A percentile compares a stretch with the other conserved stretches of the same genome.
These are phyloP conservation scores for Hypoxylon sp. DNA, from an alignment of 2,329 filamentous ascomycete species.

Conservation along the genomic window DNA sequence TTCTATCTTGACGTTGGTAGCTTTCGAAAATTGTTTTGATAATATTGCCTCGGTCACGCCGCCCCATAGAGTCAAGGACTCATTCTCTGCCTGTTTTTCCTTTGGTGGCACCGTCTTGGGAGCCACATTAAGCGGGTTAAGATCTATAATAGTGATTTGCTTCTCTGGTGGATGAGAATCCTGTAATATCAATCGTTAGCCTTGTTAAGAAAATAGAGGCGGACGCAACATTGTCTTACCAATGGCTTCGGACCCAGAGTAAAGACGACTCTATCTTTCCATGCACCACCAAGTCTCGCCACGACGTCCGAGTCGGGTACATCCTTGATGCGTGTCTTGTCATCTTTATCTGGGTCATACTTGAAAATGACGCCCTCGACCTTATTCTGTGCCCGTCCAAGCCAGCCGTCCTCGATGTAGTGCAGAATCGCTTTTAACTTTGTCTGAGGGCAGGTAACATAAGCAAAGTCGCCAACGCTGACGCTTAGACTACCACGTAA, in stretches of 20 bases:
- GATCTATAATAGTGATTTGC: conserved; percentile 85
- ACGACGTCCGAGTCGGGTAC: conserved; percentile 89
- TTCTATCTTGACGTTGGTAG: conserved; percentile 89
- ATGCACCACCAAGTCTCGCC: conserved; percentile 85
- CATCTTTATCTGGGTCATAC: conserved; percentile 89
- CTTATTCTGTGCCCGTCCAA: conserved; percentile 91
- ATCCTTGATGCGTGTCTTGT: conserved; percentile 83
- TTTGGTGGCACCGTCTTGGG: conserved; percentile 84
- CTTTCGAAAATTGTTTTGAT: conserved; percentile 84
- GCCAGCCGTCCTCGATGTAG: conserved; percentile 95
- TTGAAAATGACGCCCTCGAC: conserved; percentile 92
- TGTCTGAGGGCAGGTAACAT: conserved; percentile 90
- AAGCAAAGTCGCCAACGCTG: conserved; percentile 90
- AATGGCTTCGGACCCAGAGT: conserved; percentile 72
- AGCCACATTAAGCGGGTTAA: conserved; percentile 84
- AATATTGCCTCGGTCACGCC: conserved; percentile 89
- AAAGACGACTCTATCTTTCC: conserved; percentile 80
- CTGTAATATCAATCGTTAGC: conserved; percentile 49
- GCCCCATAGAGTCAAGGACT: conserved; percentile 90
- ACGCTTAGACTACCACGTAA: conserved; percentile 90
- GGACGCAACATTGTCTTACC: conserved; percentile 64
- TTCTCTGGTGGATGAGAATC: conserved; percentile 68
- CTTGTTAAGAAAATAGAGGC: not conserved
- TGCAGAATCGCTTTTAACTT: conserved; percentile 92
- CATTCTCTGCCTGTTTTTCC: conserved; percentile 86